Evolutionary conservation across 306 rosid species (phyloP).

Genomic region (Luffa aegyptiaca): DNA sequence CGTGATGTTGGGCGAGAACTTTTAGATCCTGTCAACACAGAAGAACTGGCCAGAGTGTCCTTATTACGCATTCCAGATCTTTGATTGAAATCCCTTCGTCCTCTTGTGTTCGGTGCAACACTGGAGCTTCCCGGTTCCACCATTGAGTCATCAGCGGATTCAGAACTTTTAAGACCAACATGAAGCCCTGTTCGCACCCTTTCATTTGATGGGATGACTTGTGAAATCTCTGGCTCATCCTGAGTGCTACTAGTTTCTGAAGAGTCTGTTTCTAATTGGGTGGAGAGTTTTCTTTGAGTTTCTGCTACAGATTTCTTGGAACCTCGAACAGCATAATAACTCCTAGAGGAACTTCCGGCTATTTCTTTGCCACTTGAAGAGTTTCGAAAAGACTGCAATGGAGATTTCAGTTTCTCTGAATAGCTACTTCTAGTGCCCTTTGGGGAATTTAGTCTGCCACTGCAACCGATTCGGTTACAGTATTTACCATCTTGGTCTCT

Average conservation of each 20-base stretch:
- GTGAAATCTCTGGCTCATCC: constrained; percentile 58
- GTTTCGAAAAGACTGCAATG: constrained; percentile 25
- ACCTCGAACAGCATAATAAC: constrained; percentile 26
- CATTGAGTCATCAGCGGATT: constrained; percentile 25
- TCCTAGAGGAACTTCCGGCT: constrained; percentile 70
- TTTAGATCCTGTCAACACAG: constrained; percentile 24
- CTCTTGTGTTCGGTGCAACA: constrained; percentile 43
- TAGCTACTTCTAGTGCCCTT: not conserved
- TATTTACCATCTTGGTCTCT: not conserved
- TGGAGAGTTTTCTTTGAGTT: constrained; percentile 37
- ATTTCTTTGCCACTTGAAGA: constrained; percentile 59
- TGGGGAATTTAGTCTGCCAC: constrained; percentile 8
- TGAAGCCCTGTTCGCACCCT: constrained; percentile 42
- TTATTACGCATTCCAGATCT: constrained; percentile 43
- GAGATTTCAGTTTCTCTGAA: constrained; percentile 11
- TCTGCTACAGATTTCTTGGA: constrained; percentile 41
- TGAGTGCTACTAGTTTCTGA: constrained; percentile 70
- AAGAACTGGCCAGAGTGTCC: constrained; percentile 26
- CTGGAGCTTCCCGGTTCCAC: constrained; percentile 65
- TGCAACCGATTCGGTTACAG: constrained; percentile 12
- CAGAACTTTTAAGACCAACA: constrained; percentile 20
- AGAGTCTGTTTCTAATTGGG: constrained; percentile 53
- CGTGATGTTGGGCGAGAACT: constrained; percentile 28
- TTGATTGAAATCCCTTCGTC: constrained; percentile 44
- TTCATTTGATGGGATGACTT: constrained; percentile 32